Evolutionary conservation across 139 green algal genomes (phyloP).

Genomic region (Chlorella ohadii): DNA sequence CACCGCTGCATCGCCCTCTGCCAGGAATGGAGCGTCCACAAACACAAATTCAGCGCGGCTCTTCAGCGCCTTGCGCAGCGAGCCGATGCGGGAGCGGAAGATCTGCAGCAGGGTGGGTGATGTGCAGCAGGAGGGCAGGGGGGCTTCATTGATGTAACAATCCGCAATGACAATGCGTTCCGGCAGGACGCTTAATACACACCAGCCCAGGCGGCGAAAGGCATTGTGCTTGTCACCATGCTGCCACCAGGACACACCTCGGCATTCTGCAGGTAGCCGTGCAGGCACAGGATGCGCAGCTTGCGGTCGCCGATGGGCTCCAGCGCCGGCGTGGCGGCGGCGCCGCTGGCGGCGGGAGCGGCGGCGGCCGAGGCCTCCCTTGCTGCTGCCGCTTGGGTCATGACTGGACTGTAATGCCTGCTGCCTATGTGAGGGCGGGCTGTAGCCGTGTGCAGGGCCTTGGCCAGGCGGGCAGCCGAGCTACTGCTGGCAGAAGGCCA

Average conservation of each 20-base stretch:
- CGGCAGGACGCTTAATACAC: too few relatives aligned
- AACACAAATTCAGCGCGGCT: constrained; percentile 73
- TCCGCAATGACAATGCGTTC: too few relatives aligned
- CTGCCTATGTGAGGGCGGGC: too few relatives aligned
- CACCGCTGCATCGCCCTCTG: background rate
- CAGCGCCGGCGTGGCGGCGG: background rate
- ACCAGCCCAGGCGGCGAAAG: too few relatives aligned
- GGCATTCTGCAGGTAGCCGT: constrained; percentile 79
- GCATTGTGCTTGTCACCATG: background rate
- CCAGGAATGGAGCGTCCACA: constrained; percentile 65
- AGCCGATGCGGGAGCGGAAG: constrained; percentile 66
- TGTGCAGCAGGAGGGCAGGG: too few relatives aligned
- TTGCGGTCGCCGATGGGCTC: constrained; percentile 49
- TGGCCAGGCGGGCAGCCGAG: too few relatives aligned
- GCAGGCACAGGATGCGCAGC: constrained; percentile 77
- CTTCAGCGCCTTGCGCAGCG: constrained; percentile 77
- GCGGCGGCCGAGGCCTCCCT: background rate
- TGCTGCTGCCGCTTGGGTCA: too few relatives aligned
- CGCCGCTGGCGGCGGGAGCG: background rate
- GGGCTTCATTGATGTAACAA: too few relatives aligned
- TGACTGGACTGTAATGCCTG: too few relatives aligned
- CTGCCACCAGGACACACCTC: too few relatives aligned
- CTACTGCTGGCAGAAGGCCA: too few relatives aligned
- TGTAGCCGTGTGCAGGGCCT: too few relatives aligned
- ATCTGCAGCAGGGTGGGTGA: constrained; percentile 44